Evolutionary conservation across 2,329 filamentous ascomycete species (phyloP).

Genomic region (Spiromastix sp.): DNA sequence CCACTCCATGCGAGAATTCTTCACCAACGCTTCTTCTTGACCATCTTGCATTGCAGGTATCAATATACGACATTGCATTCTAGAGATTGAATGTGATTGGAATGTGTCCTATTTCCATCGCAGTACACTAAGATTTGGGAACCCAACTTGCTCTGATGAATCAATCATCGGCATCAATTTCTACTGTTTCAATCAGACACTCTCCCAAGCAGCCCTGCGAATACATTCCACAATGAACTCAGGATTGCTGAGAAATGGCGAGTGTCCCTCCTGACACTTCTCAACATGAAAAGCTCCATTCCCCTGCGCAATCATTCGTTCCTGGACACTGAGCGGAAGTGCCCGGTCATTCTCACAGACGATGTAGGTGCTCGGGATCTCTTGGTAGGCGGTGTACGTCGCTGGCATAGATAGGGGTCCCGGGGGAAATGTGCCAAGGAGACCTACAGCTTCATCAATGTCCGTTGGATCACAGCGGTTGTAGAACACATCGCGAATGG

Average conservation of each 20-base stretch:
- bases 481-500: conserved; percentile 15
- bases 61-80: no score
- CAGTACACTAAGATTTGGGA: no score
- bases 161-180: no score
- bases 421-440: conserved; percentile 16
- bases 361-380: conserved; percentile 22
- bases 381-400: conserved; percentile 19
- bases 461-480: conserved; percentile 17
- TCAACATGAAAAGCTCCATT: conserved; percentile 18
- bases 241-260: conserved; percentile 21
- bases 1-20: no score
- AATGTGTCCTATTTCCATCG: no score
- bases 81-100: no score
- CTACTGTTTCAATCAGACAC: no score
- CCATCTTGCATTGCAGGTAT: no score
- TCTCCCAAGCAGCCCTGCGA: conserved; percentile 17
- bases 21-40: no score
- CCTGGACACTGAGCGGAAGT: conserved; percentile 13
- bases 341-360: conserved; percentile 20
- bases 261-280: conserved; percentile 19
- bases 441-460: conserved; percentile 14
- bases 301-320: conserved; percentile 19
- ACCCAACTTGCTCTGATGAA: no score
- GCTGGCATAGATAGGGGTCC: conserved; percentile 17
- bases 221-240: conserved; percentile 17